These are phyloP conservation scores for Phytophthora sp. DNA, from an alignment of 352 stramenopile genomes.

Conservation along the genomic window DNA sequence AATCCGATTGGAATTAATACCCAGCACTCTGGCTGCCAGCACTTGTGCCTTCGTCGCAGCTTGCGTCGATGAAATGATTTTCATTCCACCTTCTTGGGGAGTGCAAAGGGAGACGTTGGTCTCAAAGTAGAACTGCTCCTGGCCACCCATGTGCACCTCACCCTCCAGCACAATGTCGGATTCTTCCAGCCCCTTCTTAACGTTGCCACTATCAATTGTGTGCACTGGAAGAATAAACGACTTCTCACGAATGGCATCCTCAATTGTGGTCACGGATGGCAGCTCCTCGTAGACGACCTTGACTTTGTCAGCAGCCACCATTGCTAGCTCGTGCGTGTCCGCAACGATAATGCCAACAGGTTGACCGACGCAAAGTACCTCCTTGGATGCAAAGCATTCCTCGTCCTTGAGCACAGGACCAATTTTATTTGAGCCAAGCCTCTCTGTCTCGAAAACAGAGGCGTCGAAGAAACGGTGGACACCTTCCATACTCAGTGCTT, in stretches of 20 bases:
- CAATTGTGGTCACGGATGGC: constrained; percentile 92
- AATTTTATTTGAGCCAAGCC: constrained; percentile 79
- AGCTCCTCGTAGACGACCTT: constrained; percentile 91
- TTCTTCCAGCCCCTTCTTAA: constrained; percentile 70
- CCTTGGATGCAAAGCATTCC: constrained; percentile 81
- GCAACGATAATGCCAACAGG: constrained; percentile 86
- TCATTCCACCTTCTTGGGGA: constrained; percentile 90
- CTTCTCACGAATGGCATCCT: constrained; percentile 93
- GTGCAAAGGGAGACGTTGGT: constrained; percentile 86
- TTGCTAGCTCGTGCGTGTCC: constrained; percentile 79
- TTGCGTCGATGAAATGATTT: constrained; percentile 95
- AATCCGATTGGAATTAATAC: constrained; percentile 91
- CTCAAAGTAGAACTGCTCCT: constrained; percentile 98
- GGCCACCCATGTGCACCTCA: constrained; percentile 89
- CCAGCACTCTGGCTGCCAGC: constrained; percentile 90
- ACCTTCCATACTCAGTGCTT: constrained; percentile 86
- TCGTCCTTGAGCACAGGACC: constrained; percentile 87
- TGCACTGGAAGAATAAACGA: constrained; percentile 92
- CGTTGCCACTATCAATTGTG: constrained; percentile 85
- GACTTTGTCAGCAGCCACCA: constrained; percentile 80
- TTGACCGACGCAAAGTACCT: constrained; percentile 81
- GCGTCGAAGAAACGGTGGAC: constrained; percentile 90
- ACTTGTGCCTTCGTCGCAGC: constrained; percentile 93
- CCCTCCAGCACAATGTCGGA: constrained; percentile 86
- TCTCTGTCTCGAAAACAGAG: constrained; percentile 65